phyloP scores from a whole-genome alignment of 2,329 filamentous ascomycete species.

The Mollisia scopiformis region DNA sequence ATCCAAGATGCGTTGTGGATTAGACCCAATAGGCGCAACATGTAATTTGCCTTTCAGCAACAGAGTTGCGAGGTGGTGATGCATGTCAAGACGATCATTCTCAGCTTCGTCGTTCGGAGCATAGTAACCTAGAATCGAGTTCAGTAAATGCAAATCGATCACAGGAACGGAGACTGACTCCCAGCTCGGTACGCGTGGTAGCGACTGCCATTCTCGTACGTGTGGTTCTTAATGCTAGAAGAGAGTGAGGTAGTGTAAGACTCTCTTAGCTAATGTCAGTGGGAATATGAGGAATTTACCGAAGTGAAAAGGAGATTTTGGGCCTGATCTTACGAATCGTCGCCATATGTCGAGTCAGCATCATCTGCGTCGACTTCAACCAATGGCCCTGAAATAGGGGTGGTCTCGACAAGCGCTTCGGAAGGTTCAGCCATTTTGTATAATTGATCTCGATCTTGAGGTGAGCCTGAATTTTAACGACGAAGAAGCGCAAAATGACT shows the following conservation, averaged over 20 bases:
- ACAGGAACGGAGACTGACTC: neutral
- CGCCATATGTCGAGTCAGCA: too few species aligned
- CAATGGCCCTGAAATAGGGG: too few species aligned
- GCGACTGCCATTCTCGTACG: conserved; percentile 17
- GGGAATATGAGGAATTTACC: neutral
- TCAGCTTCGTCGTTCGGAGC: conserved; percentile 14
- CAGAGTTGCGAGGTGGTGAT: conserved; percentile 7
- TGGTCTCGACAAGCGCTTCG: too few species aligned
- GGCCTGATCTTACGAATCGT: too few species aligned
- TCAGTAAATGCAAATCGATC: neutral
- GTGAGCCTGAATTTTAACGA: neutral
- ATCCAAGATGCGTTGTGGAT: conserved; percentile 14
- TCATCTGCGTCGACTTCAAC: too few species aligned
- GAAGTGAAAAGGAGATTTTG: too few species aligned
- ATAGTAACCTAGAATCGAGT: conserved; percentile 6
- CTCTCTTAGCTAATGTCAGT: neutral
- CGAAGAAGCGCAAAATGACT: neutral
- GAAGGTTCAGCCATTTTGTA: neutral
- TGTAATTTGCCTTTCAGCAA: conserved; percentile 5
- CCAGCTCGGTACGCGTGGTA: conserved; percentile 39
- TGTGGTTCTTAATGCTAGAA: conserved; percentile 13
- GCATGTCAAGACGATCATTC: conserved; percentile 17
- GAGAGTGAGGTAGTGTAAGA: conserved; percentile 12
- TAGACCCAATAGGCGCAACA: conserved; percentile 10
- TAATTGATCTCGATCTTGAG: neutral